Evolutionary conservation across 768 basidiomycete species (phyloP), one percentile per base, ranked within the genome.

Genomic region (Tricholoma hemisulphureum): DNA sequence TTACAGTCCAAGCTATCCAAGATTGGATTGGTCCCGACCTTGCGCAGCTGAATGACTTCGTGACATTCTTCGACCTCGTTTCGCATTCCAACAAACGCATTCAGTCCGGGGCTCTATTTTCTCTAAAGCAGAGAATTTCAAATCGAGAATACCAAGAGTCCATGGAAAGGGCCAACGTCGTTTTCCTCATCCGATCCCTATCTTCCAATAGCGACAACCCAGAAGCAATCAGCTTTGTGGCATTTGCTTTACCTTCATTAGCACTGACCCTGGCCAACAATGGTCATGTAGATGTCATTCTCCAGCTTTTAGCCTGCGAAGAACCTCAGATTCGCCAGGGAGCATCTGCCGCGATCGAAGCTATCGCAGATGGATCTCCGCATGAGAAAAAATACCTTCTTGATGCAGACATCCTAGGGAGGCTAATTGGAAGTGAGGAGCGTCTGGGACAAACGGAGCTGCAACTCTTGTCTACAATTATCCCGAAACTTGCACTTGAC

Each of bases 1-100:
- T 51, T 46, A 21, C 62, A 11, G 58, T 23, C 37, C 37, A 51
- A 23, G 63, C 63, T 11, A 63, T 65, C 21, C 53, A 58, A 29
- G 53, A 58, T n/a, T 65, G 63, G 63, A 58, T 65, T 18, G 63
- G 63, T 10, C 62, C 61, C 29, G 63, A 65, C 45, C 63, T 65
- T 37, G 56, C 58, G 6, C 53, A 63, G 32, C 21, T 63, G 32
- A 61, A 61, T 50, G 50, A 65, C 34, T 61, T 61, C 32, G 23
- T 24, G 43, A 54, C 51, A 32, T 53, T 63, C 37, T 63, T 65
- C 32, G 49, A 56, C 16, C 50, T 65, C 5, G 56, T 52, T 16
- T 63, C 51, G 24, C 58, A 65, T 45, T 55, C 62, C 14, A 24
- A 65, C 48, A 43, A 20, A 35, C 53, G 53, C 34, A 61, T 65